Evolutionary conservation across 352 stramenopile species (phyloP).

Genomic region (Globisporangium solare): DNA sequence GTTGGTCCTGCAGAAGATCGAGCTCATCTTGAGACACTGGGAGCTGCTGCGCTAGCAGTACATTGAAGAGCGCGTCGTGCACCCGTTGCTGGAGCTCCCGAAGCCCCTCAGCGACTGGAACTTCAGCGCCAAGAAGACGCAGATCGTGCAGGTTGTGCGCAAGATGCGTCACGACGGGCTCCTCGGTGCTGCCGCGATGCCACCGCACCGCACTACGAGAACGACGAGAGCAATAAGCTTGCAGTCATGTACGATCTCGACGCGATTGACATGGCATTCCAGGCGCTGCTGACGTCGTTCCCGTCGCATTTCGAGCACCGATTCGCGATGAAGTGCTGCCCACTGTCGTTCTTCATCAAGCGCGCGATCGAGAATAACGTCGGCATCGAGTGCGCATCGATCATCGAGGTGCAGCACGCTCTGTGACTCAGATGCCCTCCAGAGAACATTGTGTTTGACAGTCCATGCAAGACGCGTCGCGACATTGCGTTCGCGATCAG

Average conservation of each 20-base stretch:
- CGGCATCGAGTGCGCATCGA: constrained; percentile 77
- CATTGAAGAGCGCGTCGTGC: constrained; percentile 44
- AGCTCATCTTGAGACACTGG: constrained; percentile 67
- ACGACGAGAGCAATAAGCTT: constrained; percentile 42
- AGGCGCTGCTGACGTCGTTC: constrained; percentile 73
- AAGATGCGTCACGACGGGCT: constrained; percentile 49
- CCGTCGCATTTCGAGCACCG: constrained; percentile 84
- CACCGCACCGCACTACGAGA: constrained; percentile 15
- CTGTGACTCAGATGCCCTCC: constrained; percentile 64
- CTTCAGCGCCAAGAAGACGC: constrained; percentile 64
- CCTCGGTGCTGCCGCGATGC: constrained; percentile 17
- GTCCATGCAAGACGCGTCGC: constrained; percentile 87
- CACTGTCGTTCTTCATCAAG: constrained; percentile 83
- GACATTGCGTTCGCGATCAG: constrained; percentile 86
- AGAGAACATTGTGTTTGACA: constrained; percentile 89
- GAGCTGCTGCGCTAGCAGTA: constrained; percentile 53
- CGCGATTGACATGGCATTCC: constrained; percentile 81
- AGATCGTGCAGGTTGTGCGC: constrained; percentile 57
- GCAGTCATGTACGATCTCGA: constrained; percentile 84
- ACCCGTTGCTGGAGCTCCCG: constrained; percentile 30
- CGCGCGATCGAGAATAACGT: constrained; percentile 73
- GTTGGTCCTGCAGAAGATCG: constrained; percentile 59
- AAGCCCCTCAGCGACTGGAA: constrained; percentile 67
- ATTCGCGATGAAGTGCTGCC: constrained; percentile 88
- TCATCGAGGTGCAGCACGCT: constrained; percentile 79